These are phyloP conservation scores for Penicillium sp. DNA, from an alignment of 2,329 filamentous ascomycete genomes.

Conservation along the genomic window DNA sequence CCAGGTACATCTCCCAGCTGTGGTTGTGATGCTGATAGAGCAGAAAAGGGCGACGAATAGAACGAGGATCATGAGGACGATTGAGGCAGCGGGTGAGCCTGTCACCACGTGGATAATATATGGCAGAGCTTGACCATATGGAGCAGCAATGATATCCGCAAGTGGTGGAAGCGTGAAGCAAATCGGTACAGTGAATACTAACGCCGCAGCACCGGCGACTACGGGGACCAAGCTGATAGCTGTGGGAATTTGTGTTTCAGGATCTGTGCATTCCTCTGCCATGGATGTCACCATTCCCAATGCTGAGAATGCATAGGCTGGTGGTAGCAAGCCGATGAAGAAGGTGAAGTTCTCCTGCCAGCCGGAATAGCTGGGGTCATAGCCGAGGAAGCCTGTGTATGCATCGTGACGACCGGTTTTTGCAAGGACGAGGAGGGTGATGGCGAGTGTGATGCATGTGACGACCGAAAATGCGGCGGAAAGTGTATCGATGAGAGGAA, in stretches of 20 bases:
- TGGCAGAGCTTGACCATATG: constrained; percentile 50
- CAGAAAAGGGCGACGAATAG: constrained; percentile 53
- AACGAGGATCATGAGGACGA: constrained; percentile 51
- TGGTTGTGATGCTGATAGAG: constrained; percentile 53
- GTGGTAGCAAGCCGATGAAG: constrained; percentile 61
- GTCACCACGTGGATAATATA: constrained; percentile 52
- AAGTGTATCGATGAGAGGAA: constrained; percentile 62
- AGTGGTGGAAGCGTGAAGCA: constrained; percentile 36
- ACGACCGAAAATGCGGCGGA: constrained; percentile 49
- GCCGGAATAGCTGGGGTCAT: constrained; percentile 44
- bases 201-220: constrained; percentile 49
- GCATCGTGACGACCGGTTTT: constrained; percentile 50
- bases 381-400: background rate
- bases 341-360: constrained; percentile 59
- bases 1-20: constrained; percentile 49
- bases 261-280: constrained; percentile 58
- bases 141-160: constrained; percentile 45
- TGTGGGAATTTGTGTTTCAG: constrained; percentile 52
- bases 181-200: constrained; percentile 57
- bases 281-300: constrained; percentile 62
- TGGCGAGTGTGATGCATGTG: constrained; percentile 55
- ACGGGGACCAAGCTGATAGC: constrained; percentile 51
- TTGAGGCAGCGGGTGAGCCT: constrained; percentile 47
- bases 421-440: constrained; percentile 57
- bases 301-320: constrained; percentile 58